Evolutionary conservation across 768 basidiomycete genomes (phyloP).

Genomic region (Mycena kentingensis): DNA sequence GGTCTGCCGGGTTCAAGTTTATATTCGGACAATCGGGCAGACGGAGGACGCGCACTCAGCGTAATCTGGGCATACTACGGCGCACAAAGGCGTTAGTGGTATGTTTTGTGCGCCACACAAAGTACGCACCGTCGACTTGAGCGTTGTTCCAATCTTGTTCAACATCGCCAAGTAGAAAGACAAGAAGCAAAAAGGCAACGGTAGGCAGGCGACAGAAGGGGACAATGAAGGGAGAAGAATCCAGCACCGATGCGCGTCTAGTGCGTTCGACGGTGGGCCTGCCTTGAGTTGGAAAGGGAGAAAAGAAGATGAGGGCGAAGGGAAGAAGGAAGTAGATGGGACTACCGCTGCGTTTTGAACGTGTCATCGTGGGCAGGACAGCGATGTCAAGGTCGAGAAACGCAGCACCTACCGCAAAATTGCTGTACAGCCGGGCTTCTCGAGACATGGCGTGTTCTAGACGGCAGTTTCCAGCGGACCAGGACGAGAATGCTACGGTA

Average conservation of each 20-base stretch:
- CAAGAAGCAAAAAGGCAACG: background rate
- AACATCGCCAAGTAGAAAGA: conserved; percentile 9
- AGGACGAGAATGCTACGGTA: too few species aligned
- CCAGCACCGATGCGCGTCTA: conserved; percentile 19
- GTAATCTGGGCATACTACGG: conserved; percentile 45
- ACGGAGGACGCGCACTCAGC: conserved; percentile 24
- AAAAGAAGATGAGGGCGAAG: conserved; percentile 7
- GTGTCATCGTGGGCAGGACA: background rate
- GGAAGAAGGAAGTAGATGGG: background rate
- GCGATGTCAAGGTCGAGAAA: too few species aligned
- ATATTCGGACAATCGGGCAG: background rate
- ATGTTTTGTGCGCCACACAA: too few species aligned
- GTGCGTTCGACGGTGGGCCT: conserved; percentile 9
- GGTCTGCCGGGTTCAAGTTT: conserved; percentile 17
- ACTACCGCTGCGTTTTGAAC: background rate
- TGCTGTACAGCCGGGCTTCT: too few species aligned
- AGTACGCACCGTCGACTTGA: conserved; percentile 16
- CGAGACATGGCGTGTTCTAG: too few species aligned
- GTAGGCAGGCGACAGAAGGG: background rate
- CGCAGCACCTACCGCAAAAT: too few species aligned
- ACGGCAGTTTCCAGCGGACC: too few species aligned
- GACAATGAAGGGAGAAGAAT: background rate
- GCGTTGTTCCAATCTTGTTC: background rate
- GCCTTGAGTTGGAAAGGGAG: background rate
- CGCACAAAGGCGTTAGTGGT: background rate